phyloP scores from a whole-genome alignment of 345 rosid genomes.

The Conringia planisiliqua region DNA sequence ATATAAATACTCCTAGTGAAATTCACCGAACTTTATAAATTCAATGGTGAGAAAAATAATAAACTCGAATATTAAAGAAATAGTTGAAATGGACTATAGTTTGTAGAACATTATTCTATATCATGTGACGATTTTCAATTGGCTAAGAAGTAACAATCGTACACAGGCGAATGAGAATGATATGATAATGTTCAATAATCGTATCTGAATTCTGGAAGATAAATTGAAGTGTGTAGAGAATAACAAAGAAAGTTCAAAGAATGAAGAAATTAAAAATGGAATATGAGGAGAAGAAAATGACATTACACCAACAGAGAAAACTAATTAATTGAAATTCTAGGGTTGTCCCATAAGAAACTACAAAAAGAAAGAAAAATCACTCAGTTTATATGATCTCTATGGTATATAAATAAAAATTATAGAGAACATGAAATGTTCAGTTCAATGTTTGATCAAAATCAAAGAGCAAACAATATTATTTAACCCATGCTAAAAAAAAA shows the following conservation, averaged over 20 bases:
- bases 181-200: background rate
- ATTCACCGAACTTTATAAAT: background rate
- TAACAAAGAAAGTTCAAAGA: conserved; percentile 7
- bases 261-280: conserved; percentile 15
- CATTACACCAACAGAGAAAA: conserved; percentile 11
- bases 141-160: conserved; percentile 22
- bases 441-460: background rate
- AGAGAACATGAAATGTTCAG: background rate
- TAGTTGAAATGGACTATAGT: background rate
- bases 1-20: conserved; percentile 5
- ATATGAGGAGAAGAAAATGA: conserved; percentile 26
- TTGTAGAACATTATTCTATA: conserved; percentile 3
- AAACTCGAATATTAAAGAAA: background rate
- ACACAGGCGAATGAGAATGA: background rate
- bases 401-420: background rate
- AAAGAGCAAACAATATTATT: background rate
- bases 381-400: background rate
- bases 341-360: background rate
- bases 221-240: conserved; percentile 18
- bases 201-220: background rate
- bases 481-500: background rate
- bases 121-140: conserved; percentile 27
- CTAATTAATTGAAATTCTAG: background rate
- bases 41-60: background rate
- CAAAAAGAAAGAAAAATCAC: background rate